Conservation (phyloP, 306 rosid species). For the Aeschynomene evenia region DNA sequence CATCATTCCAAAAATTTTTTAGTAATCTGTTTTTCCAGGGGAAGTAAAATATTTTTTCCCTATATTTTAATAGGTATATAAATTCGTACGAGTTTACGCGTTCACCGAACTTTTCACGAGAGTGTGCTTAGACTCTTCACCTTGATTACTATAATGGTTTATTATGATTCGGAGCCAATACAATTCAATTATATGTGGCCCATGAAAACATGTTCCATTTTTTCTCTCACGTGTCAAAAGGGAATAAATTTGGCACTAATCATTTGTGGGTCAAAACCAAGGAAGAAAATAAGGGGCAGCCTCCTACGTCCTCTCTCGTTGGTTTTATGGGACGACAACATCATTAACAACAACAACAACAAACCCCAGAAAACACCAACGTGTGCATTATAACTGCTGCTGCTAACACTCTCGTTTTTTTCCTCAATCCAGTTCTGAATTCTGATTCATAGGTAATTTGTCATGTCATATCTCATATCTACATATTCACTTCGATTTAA, state of each 20-base stretch:
- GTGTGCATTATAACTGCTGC: not conserved
- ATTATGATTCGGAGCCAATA: no score
- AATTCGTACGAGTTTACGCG: no score
- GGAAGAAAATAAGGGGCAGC: not conserved
- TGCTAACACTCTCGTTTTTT: not conserved
- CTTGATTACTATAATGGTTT: no score
- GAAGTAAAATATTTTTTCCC: no score
- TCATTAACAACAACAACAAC: not conserved
- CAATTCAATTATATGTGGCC: no score
- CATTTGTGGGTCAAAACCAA: not conserved
- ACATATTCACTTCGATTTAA: not conserved
- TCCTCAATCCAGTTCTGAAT: not conserved
- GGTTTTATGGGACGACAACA: not conserved
- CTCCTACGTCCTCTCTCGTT: slow-evolving; percentile 20
- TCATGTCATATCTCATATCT: not conserved
- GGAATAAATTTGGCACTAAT: not conserved
- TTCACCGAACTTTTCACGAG: no score
- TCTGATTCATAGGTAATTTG: not conserved
- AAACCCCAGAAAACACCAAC: not conserved
- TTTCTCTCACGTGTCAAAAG: not conserved
- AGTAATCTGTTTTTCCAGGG: no score
- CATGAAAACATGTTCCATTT: no score
- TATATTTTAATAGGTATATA: no score
- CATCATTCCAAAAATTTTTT: no score
- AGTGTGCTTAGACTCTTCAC: no score